Conservation (phyloP, 2,329 filamentous ascomycete genomes). For the Sphaerostilbella broomeana region DNA sequence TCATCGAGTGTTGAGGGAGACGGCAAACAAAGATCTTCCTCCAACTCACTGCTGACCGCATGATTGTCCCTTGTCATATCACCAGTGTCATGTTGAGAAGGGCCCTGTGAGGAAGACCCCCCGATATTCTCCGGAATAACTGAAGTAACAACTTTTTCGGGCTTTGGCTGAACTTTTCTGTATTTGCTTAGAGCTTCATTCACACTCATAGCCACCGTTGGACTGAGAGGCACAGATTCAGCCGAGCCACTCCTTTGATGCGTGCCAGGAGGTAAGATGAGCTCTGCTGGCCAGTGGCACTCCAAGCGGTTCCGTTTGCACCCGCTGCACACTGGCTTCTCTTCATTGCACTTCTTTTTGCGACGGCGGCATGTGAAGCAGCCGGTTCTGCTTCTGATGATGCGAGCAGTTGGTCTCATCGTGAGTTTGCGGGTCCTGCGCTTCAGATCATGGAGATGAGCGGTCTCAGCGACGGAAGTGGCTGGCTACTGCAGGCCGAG, state of each 20-base stretch:
- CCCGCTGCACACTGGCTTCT: constrained; percentile 45
- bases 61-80: too few relatives aligned
- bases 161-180: background rate
- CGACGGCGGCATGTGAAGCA: constrained; percentile 45
- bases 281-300: constrained; percentile 40
- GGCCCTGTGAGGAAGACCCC: too few relatives aligned
- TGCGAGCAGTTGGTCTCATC: constrained; percentile 28
- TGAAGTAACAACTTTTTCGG: too few relatives aligned
- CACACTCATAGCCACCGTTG: background rate
- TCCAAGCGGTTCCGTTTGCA: constrained; percentile 47
- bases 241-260: constrained; percentile 2
- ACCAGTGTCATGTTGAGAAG: too few relatives aligned
- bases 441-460: background rate
- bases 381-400: constrained; percentile 33
- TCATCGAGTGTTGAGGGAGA: too few relatives aligned
- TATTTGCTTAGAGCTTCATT: background rate
- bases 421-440: constrained; percentile 1
- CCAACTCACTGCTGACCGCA: too few relatives aligned
- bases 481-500: too few relatives aligned
- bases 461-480: background rate
- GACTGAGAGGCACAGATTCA: background rate
- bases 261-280: constrained; percentile 2
- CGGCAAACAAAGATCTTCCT: too few relatives aligned
- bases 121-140: too few relatives aligned
- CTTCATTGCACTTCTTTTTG: constrained; percentile 50